A percentile compares a stretch with the other conserved stretches of the same genome.
These are phyloP conservation scores for Cornus florida DNA, from an alignment of 148 eudicot genomes.

Conservation along the genomic window DNA sequence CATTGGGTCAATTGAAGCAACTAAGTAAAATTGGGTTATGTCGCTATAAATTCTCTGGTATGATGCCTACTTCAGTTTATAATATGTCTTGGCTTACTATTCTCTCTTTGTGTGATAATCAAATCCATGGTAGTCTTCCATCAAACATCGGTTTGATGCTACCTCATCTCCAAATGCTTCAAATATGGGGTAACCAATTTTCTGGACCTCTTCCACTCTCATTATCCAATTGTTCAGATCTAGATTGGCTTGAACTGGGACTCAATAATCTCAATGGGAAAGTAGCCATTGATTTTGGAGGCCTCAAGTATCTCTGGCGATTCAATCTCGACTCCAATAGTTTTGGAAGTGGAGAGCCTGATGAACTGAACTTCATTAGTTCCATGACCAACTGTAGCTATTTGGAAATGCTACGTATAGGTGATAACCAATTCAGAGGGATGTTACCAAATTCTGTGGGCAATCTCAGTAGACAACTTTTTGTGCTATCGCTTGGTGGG, in stretches of 20 bases:
- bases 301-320: background rate
- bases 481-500: background rate
- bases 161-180: background rate
- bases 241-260: background rate
- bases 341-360: constrained; percentile 5
- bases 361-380: background rate
- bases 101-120: background rate
- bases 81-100: background rate
- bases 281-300: background rate
- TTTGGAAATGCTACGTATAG: background rate
- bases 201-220: constrained; percentile 9
- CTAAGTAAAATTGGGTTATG: background rate
- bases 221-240: constrained; percentile 2
- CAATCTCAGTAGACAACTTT: background rate
- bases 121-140: background rate
- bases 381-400: constrained; percentile 4
- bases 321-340: background rate
- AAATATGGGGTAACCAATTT: constrained; percentile 8
- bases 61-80: background rate
- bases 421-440: constrained; percentile 1
- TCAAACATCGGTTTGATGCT: background rate
- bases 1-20: background rate
- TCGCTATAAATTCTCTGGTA: background rate
- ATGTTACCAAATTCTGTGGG: background rate
- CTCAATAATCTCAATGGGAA: background rate